phyloP scores from a whole-genome alignment of 805 yeast species.

The Cyberlindnera saturnus region DNA sequence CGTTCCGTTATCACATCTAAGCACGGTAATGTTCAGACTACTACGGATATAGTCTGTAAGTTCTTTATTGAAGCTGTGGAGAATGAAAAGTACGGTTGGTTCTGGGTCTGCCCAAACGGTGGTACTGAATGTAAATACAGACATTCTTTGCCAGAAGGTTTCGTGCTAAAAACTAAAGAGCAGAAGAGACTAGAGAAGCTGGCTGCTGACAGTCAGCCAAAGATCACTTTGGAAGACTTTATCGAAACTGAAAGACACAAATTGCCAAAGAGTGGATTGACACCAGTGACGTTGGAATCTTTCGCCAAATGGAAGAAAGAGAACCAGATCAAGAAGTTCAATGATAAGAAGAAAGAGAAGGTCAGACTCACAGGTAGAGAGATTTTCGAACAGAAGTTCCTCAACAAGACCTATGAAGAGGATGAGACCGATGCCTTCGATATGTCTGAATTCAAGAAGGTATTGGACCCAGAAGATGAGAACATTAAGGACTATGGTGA shows the following conservation, averaged over 20 bases:
- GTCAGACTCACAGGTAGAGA: slow-evolving; percentile 59
- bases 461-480: slow-evolving; percentile 30
- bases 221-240: slow-evolving; percentile 92
- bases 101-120: slow-evolving; percentile 95
- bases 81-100: slow-evolving; percentile 97
- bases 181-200: slow-evolving; percentile 84
- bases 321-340: slow-evolving; percentile 53
- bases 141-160: slow-evolving; percentile 96
- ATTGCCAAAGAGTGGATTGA: slow-evolving; percentile 63
- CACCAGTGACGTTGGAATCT: slow-evolving; percentile 81
- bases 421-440: slow-evolving; percentile 34
- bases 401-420: slow-evolving; percentile 51
- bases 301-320: slow-evolving; percentile 79
- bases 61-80: slow-evolving; percentile 95
- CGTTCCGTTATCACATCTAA: slow-evolving; percentile 80
- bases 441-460: slow-evolving; percentile 34
- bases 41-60: slow-evolving; percentile 94
- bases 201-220: slow-evolving; percentile 79
- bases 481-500: slow-evolving; percentile 30
- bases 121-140: slow-evolving; percentile 90
- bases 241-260: slow-evolving; percentile 88
- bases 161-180: slow-evolving; percentile 93
- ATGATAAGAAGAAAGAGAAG: slow-evolving; percentile 29
- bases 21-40: slow-evolving; percentile 90
- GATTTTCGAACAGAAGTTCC: slow-evolving; percentile 53